Conservation (phyloP, 1,284 basidiomycete species). For the Caloboletus firmus region DNA sequence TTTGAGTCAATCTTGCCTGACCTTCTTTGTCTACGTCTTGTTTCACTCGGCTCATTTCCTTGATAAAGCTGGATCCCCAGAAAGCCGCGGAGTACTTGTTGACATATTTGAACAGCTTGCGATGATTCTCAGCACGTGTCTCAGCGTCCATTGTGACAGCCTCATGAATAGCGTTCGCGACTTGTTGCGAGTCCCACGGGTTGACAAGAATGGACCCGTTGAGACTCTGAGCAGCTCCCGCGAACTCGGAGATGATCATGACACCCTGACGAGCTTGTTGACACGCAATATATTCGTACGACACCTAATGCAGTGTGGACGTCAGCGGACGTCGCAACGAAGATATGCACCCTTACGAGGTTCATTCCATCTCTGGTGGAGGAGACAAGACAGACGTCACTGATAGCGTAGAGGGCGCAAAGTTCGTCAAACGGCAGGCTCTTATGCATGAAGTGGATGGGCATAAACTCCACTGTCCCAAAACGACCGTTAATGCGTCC, state of each 20-base stretch:
- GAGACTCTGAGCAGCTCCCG: slow-evolving; percentile 94
- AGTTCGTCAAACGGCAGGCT: slow-evolving; percentile 92
- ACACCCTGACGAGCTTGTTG: slow-evolving; percentile 91
- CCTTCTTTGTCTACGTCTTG: slow-evolving; percentile 43
- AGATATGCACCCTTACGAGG: slow-evolving; percentile 53
- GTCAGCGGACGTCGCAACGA: slow-evolving; percentile 11
- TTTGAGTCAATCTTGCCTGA: slow-evolving; percentile 26
- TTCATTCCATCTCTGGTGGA: slow-evolving; percentile 99
- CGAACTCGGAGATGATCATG: slow-evolving; percentile 98
- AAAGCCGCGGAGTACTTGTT: slow-evolving; percentile 91
- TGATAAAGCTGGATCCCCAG: slow-evolving; percentile 91
- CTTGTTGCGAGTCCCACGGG: slow-evolving; percentile 94
- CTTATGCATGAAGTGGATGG: slow-evolving; percentile 99
- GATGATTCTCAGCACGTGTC: slow-evolving; percentile 85
- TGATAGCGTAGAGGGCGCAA: slow-evolving; percentile 94
- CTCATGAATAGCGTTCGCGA: slow-evolving; percentile 93
- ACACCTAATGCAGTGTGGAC: slow-evolving; percentile 62
- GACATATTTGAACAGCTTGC: slow-evolving; percentile 94
- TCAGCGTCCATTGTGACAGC: slow-evolving; percentile 88
- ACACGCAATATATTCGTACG: slow-evolving; percentile 98
- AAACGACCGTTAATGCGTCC: slow-evolving; percentile 98
- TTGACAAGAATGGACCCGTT: slow-evolving; percentile 95
- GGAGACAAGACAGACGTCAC: slow-evolving; percentile 95
- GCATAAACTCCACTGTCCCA: slow-evolving; percentile 98
- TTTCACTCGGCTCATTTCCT: slow-evolving; percentile 70